Base-by-base conservation (phyloP, 495 filamentous ascomycete species). In the Penicillium cataractarum region DNA sequence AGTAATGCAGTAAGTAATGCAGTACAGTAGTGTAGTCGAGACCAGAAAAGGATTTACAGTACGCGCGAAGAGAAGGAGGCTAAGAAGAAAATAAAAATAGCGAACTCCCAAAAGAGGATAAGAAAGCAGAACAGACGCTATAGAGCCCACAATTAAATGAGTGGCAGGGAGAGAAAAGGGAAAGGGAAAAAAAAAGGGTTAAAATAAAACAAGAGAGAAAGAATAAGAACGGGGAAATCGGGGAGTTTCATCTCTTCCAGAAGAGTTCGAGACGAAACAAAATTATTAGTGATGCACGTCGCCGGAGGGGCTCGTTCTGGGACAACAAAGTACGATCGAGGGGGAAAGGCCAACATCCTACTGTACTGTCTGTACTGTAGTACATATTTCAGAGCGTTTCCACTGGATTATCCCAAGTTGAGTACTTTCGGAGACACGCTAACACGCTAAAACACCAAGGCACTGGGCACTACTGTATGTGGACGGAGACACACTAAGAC, bases 281-380 rank as follows among this genome's bases (percentile, higher is more conserved):
- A 67, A 63, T 65, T 65, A 60, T 58, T 48, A 57, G 62, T 55
- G 40, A 49, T 10, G 31, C 55, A 62, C 39, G 63, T 58, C 37
- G 54, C 51, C 52, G 37, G 63, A 33, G 59, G 63, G 60, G 48
- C 60, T 58, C 37, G 33, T 40, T 54, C 32, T 64, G 51, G n/a
- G 49, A 50, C 54, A 35, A 55, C 62, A 69, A 69, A 69, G 67
- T 70, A 70, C 66, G 60, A 69, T 64, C 64, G 64, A 70, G 67
- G 67, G 67, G 61, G 62, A 60, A 33, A 35, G 54, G 40, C 50
- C 54, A 27, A 5, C 42, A 26, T 7, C 21, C 46, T 6, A 21
- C 37, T 17, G 37, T n/a, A 17, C 39, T 19, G 39, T 40, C 37
- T 17, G 19, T 15, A n/a, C 3, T 1, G 5, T 13, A 39, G 35